phyloP scores from a whole-genome alignment of 306 rosid genomes.

The Vigna hirtella region DNA sequence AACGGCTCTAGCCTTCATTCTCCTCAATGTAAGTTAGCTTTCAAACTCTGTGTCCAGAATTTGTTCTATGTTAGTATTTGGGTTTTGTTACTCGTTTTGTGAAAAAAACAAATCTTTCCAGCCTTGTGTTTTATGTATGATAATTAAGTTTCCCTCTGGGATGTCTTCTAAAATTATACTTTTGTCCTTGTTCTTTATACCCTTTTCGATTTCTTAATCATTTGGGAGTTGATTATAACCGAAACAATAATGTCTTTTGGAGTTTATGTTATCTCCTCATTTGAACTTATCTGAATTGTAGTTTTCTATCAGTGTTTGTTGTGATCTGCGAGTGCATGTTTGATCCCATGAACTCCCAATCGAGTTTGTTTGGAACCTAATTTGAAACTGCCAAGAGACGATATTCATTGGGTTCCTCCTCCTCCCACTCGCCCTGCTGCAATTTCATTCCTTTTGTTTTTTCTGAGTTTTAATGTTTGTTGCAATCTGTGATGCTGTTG shows the following conservation, averaged over 20 bases:
- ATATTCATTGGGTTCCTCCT: not conserved
- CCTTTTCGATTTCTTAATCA: not conserved
- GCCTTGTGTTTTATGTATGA: not conserved
- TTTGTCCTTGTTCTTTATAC: not conserved
- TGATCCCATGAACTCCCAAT: constrained; percentile 7
- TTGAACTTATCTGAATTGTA: constrained; percentile 10
- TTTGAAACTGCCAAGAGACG: constrained; percentile 5
- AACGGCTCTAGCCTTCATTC: constrained; percentile 26
- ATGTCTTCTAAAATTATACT: not conserved
- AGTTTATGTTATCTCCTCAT: not conserved
- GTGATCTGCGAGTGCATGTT: constrained; percentile 1
- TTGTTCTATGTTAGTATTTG: constrained; percentile 8
- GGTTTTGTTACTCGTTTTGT: not conserved
- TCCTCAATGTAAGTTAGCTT: constrained; percentile 35
- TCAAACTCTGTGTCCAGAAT: constrained; percentile 8
- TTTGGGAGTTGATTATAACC: constrained; percentile 22
- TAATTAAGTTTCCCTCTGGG: not conserved
- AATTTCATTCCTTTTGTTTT: not conserved
- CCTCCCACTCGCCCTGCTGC: not conserved
- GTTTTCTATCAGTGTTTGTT: not conserved
- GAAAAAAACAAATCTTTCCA: not conserved
- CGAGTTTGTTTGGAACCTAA: not conserved
- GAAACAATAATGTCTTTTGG: not conserved
- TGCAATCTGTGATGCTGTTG: not conserved
- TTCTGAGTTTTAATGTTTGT: constrained; percentile 10